Conservation (phyloP, 108 stramenopile genomes). For the Skeletonema grethae region DNA sequence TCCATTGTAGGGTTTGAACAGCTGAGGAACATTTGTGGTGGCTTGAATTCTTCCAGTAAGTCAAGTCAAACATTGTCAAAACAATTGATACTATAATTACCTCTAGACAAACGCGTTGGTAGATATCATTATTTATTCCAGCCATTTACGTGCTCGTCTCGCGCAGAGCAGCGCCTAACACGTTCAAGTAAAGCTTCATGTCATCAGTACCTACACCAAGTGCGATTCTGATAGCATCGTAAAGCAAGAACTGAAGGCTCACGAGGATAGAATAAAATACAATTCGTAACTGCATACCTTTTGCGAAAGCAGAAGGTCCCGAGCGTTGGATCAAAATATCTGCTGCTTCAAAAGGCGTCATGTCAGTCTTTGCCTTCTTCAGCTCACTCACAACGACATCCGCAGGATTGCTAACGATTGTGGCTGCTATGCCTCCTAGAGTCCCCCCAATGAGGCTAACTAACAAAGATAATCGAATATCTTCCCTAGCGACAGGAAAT, state of each 20-base stretch:
- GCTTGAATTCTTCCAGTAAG: neutral
- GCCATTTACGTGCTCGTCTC: neutral
- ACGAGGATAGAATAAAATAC: constrained; percentile 73
- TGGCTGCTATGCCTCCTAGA: constrained; percentile 65
- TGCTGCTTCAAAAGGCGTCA: constrained; percentile 55
- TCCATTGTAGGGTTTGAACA: constrained; percentile 44
- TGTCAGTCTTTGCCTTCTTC: constrained; percentile 70
- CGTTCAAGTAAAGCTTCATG: constrained; percentile 80
- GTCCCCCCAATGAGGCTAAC: constrained; percentile 72
- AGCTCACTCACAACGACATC: constrained; percentile 73
- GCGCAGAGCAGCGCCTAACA: constrained; percentile 55
- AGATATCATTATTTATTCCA: neutral
- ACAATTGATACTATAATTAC: neutral
- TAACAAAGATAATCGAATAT: constrained; percentile 65
- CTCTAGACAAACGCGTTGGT: neutral
- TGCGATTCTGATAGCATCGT: constrained; percentile 64
- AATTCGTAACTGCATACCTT: constrained; percentile 64
- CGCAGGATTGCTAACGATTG: constrained; percentile 70
- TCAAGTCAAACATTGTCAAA: neutral
- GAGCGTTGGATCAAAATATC: constrained; percentile 40
- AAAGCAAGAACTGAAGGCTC: constrained; percentile 73
- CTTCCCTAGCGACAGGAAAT: constrained; percentile 72
- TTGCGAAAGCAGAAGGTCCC: constrained; percentile 50
- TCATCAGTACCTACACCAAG: constrained; percentile 77
- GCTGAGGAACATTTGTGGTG: constrained; percentile 18